Conservation (phyloP, 441 rosid genomes). For the Macaranga tanarius region DNA sequence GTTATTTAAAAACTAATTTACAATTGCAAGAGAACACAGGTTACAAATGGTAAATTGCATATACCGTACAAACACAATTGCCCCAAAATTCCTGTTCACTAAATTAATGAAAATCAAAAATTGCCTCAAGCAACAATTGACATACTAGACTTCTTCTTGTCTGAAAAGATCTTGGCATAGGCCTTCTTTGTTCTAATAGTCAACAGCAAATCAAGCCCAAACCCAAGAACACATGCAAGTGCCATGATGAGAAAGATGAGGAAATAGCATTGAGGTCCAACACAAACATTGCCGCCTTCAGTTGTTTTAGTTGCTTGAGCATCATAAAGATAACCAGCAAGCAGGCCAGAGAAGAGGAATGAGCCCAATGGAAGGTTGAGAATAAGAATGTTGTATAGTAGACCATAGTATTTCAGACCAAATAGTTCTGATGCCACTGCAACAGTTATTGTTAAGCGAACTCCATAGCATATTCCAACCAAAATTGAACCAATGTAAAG, state of each 20-base stretch:
- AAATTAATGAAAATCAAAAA: too few species aligned
- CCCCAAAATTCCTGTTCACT: too few species aligned
- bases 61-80: too few species aligned
- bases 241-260: conserved; percentile 62
- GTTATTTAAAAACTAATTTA: too few species aligned
- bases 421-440: conserved; percentile 71
- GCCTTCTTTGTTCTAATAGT: conserved; percentile 48
- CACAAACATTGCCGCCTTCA: conserved; percentile 56
- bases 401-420: conserved; percentile 67
- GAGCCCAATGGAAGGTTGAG: conserved; percentile 78
- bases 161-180: conserved; percentile 38
- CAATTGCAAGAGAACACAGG: too few species aligned
- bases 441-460: conserved; percentile 66
- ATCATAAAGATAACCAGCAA: conserved; percentile 65
- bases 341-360: conserved; percentile 72
- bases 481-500: conserved; percentile 65
- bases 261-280: conserved; percentile 61
- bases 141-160: conserved; percentile 35
- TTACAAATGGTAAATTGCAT: too few species aligned
- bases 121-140: neutral
- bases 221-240: conserved; percentile 44
- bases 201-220: conserved; percentile 48
- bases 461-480: conserved; percentile 71
- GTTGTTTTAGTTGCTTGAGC: conserved; percentile 50
- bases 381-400: conserved; percentile 57